Evolutionary conservation across 176 grass and related monocot species (phyloP).

Genomic region (Coix lacrymajobi): DNA sequence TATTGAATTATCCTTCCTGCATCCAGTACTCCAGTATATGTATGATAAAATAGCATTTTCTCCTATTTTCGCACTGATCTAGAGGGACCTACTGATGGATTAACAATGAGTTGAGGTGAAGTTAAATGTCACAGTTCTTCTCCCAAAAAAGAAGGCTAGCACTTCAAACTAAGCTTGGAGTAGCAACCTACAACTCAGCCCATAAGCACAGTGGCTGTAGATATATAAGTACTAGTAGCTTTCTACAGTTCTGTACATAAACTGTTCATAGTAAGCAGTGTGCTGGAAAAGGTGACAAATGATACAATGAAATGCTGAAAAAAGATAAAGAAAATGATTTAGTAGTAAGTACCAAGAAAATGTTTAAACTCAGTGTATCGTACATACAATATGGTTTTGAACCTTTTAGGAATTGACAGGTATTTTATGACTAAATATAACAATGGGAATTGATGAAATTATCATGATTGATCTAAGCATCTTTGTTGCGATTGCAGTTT

Average conservation of each 20-base stretch:
- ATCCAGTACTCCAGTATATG: neutral
- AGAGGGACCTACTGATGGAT: constrained; percentile 10
- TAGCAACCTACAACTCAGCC: neutral
- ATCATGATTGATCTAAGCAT: neutral
- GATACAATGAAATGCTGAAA: neutral
- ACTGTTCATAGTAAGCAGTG: neutral
- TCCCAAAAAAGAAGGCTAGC: neutral
- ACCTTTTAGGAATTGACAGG: neutral
- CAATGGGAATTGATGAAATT: neutral
- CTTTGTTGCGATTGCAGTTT: neutral
- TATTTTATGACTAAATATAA: neutral
- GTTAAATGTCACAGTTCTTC: neutral
- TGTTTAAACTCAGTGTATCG: neutral
- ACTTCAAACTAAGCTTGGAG: neutral
- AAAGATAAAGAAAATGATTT: neutral
- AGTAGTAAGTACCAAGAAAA: neutral
- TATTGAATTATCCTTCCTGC: constrained; percentile 12
- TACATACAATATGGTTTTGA: neutral
- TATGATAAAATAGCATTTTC: neutral
- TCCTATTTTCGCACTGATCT: constrained; percentile 6
- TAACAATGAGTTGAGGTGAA: constrained; percentile 45
- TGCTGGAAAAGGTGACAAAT: neutral
- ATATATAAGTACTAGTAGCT: neutral
- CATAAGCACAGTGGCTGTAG: neutral
- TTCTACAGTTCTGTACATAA: neutral